A percentile compares a stretch with the other conserved stretches of the same genome.
These are phyloP conservation scores for Fusarium decemcellulare DNA, from an alignment of 2,329 filamentous ascomycete species.

Conservation along the genomic window DNA sequence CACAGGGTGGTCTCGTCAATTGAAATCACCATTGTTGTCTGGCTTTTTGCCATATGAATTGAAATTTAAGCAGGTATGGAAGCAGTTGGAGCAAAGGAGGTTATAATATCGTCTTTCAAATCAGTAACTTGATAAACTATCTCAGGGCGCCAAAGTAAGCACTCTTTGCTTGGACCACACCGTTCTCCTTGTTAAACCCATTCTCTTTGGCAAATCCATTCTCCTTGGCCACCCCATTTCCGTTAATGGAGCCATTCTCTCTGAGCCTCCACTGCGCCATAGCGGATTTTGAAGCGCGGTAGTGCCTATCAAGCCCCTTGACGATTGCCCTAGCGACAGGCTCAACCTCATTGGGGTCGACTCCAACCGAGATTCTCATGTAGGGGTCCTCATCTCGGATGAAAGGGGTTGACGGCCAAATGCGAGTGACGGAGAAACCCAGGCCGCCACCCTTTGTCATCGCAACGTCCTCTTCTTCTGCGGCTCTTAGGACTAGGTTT, in stretches of 20 bases:
- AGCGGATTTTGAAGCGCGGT: constrained; percentile 18
- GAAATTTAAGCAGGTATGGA: too few relatives aligned
- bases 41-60: too few relatives aligned
- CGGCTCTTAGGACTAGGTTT: constrained; percentile 25
- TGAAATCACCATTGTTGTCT: too few relatives aligned
- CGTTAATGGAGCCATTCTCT: constrained; percentile 15
- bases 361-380: constrained; percentile 35
- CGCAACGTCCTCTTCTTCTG: constrained; percentile 32
- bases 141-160: constrained; percentile 10
- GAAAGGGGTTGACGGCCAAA: constrained; percentile 36
- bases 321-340: constrained; percentile 32
- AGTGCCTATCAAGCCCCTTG: constrained; percentile 35
- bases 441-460: constrained; percentile 39
- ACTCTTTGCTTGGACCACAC: not conserved
- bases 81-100: too few relatives aligned
- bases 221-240: not conserved
- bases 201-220: too few relatives aligned
- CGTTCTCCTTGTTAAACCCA: too few relatives aligned
- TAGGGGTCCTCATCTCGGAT: constrained; percentile 35
- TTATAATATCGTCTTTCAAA: too few relatives aligned
- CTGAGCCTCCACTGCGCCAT: constrained; percentile 34
- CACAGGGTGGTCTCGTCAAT: too few relatives aligned
- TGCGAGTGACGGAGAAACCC: constrained; percentile 36
- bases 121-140: not conserved
- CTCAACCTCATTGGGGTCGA: constrained; percentile 37